Evolutionary conservation across 2,329 filamentous ascomycete species (phyloP).

Genomic region (Huntiella savannae): DNA sequence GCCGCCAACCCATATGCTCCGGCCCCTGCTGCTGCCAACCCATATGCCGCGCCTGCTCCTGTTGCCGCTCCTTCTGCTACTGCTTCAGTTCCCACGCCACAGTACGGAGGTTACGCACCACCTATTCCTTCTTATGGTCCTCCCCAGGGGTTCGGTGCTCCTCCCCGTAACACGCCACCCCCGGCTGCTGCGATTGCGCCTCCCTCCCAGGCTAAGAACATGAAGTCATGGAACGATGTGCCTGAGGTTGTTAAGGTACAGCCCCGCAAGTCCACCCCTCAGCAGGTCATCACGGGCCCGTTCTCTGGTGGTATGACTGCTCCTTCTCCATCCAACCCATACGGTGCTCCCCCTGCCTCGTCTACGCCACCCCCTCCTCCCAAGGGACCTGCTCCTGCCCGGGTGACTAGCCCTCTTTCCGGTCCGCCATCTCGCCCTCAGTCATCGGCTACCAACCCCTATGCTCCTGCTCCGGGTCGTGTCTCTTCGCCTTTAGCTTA

Average conservation of each 20-base stretch:
- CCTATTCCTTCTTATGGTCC: conserved; percentile 16
- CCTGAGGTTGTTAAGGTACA: conserved; percentile 65
- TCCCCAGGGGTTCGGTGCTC: conserved; percentile 19
- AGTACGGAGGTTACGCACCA: conserved; percentile 14
- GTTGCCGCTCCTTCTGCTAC: not conserved
- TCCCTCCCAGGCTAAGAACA: conserved; percentile 50
- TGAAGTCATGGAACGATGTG: conserved; percentile 84
- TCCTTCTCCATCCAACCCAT: conserved; percentile 40
- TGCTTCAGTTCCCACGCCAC: not conserved
- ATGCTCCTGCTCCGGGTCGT: conserved; percentile 29
- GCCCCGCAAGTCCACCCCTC: conserved; percentile 41
- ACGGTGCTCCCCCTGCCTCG: conserved; percentile 39
- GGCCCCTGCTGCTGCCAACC: conserved; percentile 1
- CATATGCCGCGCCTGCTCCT: conserved; percentile 9
- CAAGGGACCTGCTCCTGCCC: conserved; percentile 52
- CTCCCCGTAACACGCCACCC: conserved; percentile 43
- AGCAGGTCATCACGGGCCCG: conserved; percentile 58
- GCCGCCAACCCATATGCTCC: conserved; percentile 14
- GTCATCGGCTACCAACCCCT: conserved; percentile 12
- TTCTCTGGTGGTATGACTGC: conserved; percentile 46
- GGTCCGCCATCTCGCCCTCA: conserved; percentile 23
- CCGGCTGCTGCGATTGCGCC: conserved; percentile 28
- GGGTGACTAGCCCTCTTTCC: conserved; percentile 52
- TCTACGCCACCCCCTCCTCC: conserved; percentile 65
- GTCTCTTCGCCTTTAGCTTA: conserved; percentile 59